These are phyloP conservation scores for Citrullus amarus DNA, from an alignment of 306 rosid genomes.

Conservation along the genomic window DNA sequence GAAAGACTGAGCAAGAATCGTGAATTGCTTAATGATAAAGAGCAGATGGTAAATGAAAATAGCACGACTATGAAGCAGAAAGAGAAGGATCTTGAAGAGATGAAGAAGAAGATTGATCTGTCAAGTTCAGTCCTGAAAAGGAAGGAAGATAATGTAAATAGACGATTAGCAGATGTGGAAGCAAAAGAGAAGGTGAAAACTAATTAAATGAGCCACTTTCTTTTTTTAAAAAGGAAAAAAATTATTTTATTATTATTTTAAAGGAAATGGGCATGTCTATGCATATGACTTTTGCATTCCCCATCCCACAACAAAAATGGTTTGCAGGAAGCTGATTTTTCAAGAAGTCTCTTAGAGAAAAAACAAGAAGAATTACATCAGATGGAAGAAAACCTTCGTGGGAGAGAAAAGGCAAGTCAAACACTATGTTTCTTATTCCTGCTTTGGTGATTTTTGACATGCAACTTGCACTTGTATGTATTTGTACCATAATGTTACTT, in stretches of 20 bases:
- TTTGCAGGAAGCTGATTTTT: conserved; percentile 45
- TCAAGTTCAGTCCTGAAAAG: conserved; percentile 33
- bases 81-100: conserved; percentile 45
- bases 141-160: conserved; percentile 47
- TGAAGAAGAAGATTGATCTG: conserved; percentile 30
- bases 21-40: conserved; percentile 38
- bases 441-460: not conserved
- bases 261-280: not conserved
- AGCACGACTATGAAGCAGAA: conserved; percentile 42
- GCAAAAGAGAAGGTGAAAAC: conserved; percentile 52
- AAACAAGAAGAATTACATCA: conserved; percentile 46
- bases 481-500: not conserved
- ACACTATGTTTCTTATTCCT: not conserved
- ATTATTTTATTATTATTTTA: not conserved
- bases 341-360: conserved; percentile 28
- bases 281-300: not conserved
- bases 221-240: too few species aligned
- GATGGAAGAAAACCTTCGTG: conserved; percentile 46
- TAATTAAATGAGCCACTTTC: not conserved
- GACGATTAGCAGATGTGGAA: conserved; percentile 36
- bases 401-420: conserved; percentile 63
- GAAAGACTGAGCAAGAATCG: conserved; percentile 35
- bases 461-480: not conserved
- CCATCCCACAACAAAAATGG: not conserved
- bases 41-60: conserved; percentile 40